These are phyloP conservation scores for Mycothermus thermophilus DNA, from an alignment of 495 filamentous ascomycete species.

Conservation along the genomic window DNA sequence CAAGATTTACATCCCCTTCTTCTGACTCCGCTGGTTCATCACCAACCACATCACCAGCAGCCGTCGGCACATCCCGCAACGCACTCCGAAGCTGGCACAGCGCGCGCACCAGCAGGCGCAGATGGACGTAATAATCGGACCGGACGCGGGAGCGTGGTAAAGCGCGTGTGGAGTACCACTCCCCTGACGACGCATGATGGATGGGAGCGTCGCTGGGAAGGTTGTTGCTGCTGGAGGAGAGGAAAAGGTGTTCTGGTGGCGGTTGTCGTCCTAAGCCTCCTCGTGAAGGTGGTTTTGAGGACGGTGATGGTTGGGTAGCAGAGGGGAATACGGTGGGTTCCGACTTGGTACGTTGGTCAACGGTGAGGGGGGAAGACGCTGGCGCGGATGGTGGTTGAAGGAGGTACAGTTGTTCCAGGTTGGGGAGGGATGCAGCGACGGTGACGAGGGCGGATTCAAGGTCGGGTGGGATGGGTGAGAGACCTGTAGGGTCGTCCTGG, in stretches of 20 bases:
- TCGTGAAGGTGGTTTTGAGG: too few species aligned
- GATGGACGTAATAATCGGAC: not conserved
- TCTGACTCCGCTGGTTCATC: too few species aligned
- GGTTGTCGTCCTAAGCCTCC: too few species aligned
- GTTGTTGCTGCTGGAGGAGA: not conserved
- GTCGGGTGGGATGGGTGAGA: not conserved
- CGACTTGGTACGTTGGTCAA: too few species aligned
- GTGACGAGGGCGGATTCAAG: not conserved
- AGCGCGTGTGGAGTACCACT: slow-evolving; percentile 5
- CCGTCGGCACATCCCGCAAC: not conserved
- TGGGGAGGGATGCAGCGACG: not conserved
- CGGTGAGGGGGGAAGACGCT: too few species aligned
- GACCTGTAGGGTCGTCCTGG: not conserved
- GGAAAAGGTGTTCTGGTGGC: not conserved
- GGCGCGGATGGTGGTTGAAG: not conserved
- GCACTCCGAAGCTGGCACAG: not conserved
- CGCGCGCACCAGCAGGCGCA: slow-evolving; percentile 1
- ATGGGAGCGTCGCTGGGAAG: not conserved
- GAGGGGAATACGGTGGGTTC: too few species aligned
- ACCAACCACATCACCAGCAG: too few species aligned
- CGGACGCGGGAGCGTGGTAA: not conserved
- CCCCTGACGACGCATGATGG: not conserved
- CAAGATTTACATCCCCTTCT: too few species aligned
- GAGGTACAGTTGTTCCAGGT: slow-evolving; percentile 2
- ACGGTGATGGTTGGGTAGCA: too few species aligned